A percentile compares a stretch with the other conserved stretches of the same genome.
Conservation (phyloP, 768 basidiomycete species). For the Podaxis sp. region DNA sequence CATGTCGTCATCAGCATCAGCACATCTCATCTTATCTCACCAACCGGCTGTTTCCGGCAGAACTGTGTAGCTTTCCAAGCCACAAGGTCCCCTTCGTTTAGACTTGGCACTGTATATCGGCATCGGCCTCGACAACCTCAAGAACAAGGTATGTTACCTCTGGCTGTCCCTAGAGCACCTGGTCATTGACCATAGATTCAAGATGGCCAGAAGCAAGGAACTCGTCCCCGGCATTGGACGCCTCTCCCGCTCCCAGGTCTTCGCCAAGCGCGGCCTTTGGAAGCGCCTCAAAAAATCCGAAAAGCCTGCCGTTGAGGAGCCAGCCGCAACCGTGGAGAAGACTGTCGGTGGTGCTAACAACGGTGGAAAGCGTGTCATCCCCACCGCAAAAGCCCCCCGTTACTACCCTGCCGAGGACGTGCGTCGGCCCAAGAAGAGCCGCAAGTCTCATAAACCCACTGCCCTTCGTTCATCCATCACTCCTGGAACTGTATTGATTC, state of each 20-base stretch:
- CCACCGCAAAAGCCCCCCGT: constrained; percentile 78
- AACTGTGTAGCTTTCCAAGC: constrained; percentile 46
- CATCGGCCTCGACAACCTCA: constrained; percentile 49
- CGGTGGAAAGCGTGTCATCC: constrained; percentile 82
- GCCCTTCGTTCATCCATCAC: constrained; percentile 84
- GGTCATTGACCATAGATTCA: constrained; percentile 15
- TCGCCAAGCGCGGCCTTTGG: constrained; percentile 75
- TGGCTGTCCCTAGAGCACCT: constrained; percentile 11
- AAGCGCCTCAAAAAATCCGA: constrained; percentile 81
- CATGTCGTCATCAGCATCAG: neutral
- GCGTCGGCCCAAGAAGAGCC: constrained; percentile 83
- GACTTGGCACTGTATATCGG: constrained; percentile 34
- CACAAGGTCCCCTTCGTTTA: constrained; percentile 28
- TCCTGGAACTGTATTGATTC: constrained; percentile 91
- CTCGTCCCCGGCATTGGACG: constrained; percentile 78
- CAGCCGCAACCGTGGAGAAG: constrained; percentile 68
- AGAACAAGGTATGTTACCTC: constrained; percentile 39
- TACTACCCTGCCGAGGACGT: constrained; percentile 97
- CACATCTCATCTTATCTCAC: constrained; percentile 24
- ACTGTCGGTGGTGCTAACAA: constrained; percentile 88
- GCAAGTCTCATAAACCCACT: constrained; percentile 79
- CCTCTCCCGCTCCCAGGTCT: constrained; percentile 79
- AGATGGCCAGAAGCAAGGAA: constrained; percentile 87
- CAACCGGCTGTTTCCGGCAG: constrained; percentile 31
- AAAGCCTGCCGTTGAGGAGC: constrained; percentile 55